Evolutionary conservation across 306 rosid species (phyloP), one percentile per base, ranked within the genome.

Genomic region (Echinosophora koreensis): DNA sequence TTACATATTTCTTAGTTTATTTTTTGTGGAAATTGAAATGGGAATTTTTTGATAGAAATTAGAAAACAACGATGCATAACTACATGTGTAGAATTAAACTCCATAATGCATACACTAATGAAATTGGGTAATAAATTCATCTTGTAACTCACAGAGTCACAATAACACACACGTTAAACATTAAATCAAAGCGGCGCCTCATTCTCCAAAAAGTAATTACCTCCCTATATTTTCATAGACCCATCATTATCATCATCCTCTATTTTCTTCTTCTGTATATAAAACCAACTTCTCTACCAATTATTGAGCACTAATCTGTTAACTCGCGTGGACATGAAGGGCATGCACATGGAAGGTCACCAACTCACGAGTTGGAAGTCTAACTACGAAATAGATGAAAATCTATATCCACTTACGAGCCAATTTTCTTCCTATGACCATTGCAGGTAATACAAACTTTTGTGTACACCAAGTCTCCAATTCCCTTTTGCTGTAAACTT

Each of bases 161-260:
- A 68, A 58, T 79, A 74, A 46, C 77, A n/a, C 87, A 74, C 78
- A 71, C 77, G 82, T 49, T 69, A 68, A 80, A 55, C 63, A 79
- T 65, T 83, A 50, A 87, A 78, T 52, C 67, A 28, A 66, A 66
- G 75, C 87, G 88, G 85, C 89, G 77, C 88, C 88, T 77, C 89
- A 77, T 85, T 85, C 89, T 62, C 57, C 74, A 39, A 34, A 64
- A 35, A 13, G 32, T 76, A 59, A 67, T 74, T 39, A 73, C 71
- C 73, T 34, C 71, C 51, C 62, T 17, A n/a, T n/a, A 74, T 1
- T 67, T 56, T 46, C 35, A 61, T 42, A 12, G 12, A 50, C 59
- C 66, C 44, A 59, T 74, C 30, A 50, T 77, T 18, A 42, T 69
- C 62, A 66, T 58, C 67, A 52, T 50, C 6, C 4, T 55, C 4